phyloP scores from a whole-genome alignment of 106 monocot genomes.

The Phalaenopsis equestris region DNA sequence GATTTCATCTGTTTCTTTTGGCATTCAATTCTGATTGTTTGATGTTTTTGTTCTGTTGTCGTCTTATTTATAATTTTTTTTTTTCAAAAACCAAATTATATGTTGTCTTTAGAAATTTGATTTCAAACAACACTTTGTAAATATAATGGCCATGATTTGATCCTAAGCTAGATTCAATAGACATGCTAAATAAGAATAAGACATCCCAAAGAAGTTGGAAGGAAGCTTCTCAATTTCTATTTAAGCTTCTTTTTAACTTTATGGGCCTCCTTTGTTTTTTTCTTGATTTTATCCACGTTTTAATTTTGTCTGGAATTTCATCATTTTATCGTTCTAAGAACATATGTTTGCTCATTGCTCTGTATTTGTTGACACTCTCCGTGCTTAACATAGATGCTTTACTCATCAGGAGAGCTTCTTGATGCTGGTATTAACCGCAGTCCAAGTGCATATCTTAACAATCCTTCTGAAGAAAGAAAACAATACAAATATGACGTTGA shows the following conservation, averaged over 20 bases:
- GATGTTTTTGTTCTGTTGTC: background rate
- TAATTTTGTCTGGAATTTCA: background rate
- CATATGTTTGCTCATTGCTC: background rate
- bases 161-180: background rate
- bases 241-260: background rate
- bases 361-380: background rate
- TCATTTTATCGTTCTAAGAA: background rate
- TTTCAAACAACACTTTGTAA: too few species aligned
- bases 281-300: background rate
- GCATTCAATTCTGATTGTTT: background rate
- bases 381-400: background rate
- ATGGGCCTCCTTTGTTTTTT: background rate
- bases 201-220: background rate
- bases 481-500: conserved; percentile 75
- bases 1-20: background rate
- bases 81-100: background rate
- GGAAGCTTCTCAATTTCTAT: background rate
- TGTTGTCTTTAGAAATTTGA: background rate
- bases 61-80: background rate
- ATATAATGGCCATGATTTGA: background rate
- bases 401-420: conserved; percentile 66
- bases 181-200: background rate
- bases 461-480: conserved; percentile 60
- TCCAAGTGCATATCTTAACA: conserved; percentile 88
- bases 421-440: conserved; percentile 86